These are phyloP conservation scores for Colletotrichum tanaceti DNA, from an alignment of 2,329 filamentous ascomycete genomes.

Conservation along the genomic window DNA sequence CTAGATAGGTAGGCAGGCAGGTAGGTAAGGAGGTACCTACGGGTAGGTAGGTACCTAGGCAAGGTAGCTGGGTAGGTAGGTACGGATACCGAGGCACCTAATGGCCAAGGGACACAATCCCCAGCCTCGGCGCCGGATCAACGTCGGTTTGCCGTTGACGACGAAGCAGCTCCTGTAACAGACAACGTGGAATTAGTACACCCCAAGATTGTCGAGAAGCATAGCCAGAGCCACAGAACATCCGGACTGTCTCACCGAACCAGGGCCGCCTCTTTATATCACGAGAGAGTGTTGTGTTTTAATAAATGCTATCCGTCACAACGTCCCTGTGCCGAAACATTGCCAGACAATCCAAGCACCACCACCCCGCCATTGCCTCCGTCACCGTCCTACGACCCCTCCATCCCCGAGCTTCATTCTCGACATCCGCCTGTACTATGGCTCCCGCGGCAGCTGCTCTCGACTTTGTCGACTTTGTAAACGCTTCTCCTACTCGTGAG, in stretches of 20 bases:
- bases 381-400: conserved; percentile 28
- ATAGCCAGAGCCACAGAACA: background rate
- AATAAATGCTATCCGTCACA: conserved; percentile 37
- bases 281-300: background rate
- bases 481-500: conserved; percentile 92
- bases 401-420: conserved; percentile 42
- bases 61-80: too few species aligned
- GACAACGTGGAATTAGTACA: background rate
- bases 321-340: conserved; percentile 34
- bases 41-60: too few species aligned
- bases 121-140: conserved; percentile 39
- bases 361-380: conserved; percentile 33
- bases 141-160: conserved; percentile 38
- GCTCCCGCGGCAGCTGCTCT: conserved; percentile 69
- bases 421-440: conserved; percentile 57
- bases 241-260: background rate
- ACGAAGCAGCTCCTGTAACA: conserved; percentile 29
- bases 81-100: too few species aligned
- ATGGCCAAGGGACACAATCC: conserved; percentile 22
- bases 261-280: background rate
- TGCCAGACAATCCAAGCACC: conserved; percentile 24
- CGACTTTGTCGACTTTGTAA: conserved; percentile 94
- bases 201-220: background rate
- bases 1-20: too few species aligned
- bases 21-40: too few species aligned